Conservation (phyloP, 768 basidiomycete genomes). For the Rhodotorula taiwanensis region DNA sequence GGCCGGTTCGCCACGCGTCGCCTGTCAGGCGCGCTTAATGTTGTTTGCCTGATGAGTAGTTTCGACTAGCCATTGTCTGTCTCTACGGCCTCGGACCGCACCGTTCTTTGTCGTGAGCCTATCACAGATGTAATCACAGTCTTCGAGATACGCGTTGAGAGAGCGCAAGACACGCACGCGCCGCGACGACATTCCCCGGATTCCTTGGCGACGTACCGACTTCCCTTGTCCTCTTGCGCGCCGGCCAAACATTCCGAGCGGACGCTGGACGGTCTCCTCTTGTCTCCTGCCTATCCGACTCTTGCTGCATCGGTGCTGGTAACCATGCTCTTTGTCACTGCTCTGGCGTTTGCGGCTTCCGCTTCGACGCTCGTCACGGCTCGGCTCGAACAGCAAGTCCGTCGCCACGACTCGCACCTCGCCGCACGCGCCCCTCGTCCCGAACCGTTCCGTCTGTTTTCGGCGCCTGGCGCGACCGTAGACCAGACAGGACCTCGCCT, state of each 20-base stretch:
- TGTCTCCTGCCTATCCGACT: background rate
- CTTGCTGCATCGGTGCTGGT: background rate
- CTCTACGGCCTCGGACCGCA: no score
- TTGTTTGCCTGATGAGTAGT: no score
- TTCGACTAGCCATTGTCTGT: no score
- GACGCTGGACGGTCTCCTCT: background rate
- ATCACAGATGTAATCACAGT: no score
- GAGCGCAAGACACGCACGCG: no score
- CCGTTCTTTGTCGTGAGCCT: no score
- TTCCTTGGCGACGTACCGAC: background rate
- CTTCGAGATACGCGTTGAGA: no score
- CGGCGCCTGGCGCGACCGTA: background rate
- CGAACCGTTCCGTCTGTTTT: slow-evolving; percentile 2
- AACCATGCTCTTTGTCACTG: slow-evolving; percentile 13
- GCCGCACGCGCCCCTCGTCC: background rate
- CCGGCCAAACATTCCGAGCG: no score
- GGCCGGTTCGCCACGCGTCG: no score
- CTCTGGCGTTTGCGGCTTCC: slow-evolving; percentile 16
- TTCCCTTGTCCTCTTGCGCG: background rate
- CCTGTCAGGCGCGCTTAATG: no score
- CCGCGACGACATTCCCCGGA: no score
- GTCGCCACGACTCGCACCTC: background rate
- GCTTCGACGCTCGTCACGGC: slow-evolving; percentile 23
- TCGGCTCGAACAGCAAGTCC: slow-evolving; percentile 14
- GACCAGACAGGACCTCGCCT: background rate